Base-by-base conservation (phyloP, 2,329 filamentous ascomycete genomes). In the Nannizziopsis arthrosporioides region DNA sequence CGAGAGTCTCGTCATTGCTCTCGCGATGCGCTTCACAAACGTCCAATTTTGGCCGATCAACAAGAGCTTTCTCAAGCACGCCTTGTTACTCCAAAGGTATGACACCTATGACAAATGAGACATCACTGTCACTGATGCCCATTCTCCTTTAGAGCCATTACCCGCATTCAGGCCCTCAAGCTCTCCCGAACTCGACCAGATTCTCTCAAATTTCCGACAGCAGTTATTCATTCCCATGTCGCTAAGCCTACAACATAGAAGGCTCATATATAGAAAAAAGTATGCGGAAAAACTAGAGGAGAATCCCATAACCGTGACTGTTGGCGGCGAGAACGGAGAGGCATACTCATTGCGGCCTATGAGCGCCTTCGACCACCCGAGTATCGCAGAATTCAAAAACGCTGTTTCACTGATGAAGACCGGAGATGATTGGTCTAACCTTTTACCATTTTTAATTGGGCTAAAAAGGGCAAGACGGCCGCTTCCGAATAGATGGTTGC, bases 211-310 rank as follows among this genome's bases (percentile, higher is more conserved):
- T 50, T 69, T 67, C 57, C 68, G 69, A 53, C 56, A 70, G 51
- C 62, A 66, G 36, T 59, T 71, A 43, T 71, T 72, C 56, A 65
- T 70, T 30, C 69, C 69, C 22, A 61, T 59, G 42, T 61, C 62
- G 34, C 61, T 72, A 3, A 56, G 58, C 32, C 50, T 56, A 5
- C 59, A 59, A 37, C 68, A 71, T 49, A 61, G 61, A 50, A 61
- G 57, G 36, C 59, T 67, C 39, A 63, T 71, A 48, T 70, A 66
- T 57, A 62, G 63, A 43, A 51, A 60, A 30, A 64, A 61, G 34
- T 60, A 65, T 40, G 58, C 61, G 35, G 56, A 61, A 11, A 55
- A 60, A 44, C 58, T 72, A 22, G 52, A 60, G 30, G 59, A 68
- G 11, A 62, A 70, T 35, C 67, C 67, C 0, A 61, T 71, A 10